Evolutionary conservation across 305 asterid species (phyloP).

Genomic region (Ruellia speciosa): DNA sequence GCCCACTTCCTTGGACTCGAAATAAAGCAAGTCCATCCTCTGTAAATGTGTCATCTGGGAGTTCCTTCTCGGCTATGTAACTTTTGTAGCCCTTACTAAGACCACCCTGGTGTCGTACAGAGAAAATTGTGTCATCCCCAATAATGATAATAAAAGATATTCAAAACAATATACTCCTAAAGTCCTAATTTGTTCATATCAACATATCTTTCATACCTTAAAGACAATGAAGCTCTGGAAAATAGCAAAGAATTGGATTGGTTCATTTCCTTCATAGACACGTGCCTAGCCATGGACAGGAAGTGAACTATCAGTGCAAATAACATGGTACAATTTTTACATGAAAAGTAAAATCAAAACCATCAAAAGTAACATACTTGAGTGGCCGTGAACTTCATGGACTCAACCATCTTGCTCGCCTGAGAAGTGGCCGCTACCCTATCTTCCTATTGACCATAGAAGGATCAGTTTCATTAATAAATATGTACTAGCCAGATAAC

Average conservation of each 20-base stretch:
- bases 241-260: conserved; percentile 79
- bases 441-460: conserved; percentile 51
- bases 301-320: neutral
- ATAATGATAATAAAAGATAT: neutral
- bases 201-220: conserved; percentile 48
- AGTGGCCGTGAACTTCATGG: conserved; percentile 69
- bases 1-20: conserved; percentile 96
- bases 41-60: conserved; percentile 70
- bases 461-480: neutral
- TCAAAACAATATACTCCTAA: neutral
- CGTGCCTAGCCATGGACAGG: conserved; percentile 55
- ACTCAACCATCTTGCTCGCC: conserved; percentile 85
- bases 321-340: neutral
- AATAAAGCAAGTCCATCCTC: conserved; percentile 85
- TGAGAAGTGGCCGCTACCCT: conserved; percentile 61
- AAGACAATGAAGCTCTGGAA: conserved; percentile 85
- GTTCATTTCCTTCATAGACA: conserved; percentile 74
- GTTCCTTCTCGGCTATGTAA: conserved; percentile 54
- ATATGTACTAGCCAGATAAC: neutral
- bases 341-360: neutral
- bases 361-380: conserved; percentile 41
- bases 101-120: conserved; percentile 61
- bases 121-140: neutral
- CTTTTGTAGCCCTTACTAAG: conserved; percentile 81
- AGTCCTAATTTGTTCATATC: neutral